Evolutionary conservation across 2,329 filamentous ascomycete genomes (phyloP).

Genomic region (Botrytis deweyae): DNA sequence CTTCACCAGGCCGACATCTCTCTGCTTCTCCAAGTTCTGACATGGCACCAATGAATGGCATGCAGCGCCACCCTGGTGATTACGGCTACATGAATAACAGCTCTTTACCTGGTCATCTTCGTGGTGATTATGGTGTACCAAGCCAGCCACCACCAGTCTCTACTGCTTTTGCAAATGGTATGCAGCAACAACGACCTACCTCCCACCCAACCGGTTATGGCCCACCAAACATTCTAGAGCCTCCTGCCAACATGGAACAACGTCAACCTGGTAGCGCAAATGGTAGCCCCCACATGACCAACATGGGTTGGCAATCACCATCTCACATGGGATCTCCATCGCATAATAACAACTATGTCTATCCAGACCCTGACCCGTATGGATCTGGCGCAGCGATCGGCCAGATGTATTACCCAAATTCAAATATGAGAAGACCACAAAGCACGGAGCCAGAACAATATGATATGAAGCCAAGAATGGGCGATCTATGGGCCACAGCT

Average conservation of each 20-base stretch:
- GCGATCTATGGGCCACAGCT: constrained; percentile 53
- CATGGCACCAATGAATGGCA: constrained; percentile 65
- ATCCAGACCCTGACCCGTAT: constrained; percentile 78
- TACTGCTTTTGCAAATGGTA: constrained; percentile 54
- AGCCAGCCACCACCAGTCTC: constrained; percentile 62
- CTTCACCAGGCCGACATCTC: constrained; percentile 75
- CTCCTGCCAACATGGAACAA: constrained; percentile 69
- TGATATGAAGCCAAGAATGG: constrained; percentile 58
- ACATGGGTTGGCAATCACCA: constrained; percentile 79
- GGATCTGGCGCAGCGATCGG: constrained; percentile 56
- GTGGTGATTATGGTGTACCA: constrained; percentile 53
- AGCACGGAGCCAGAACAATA: constrained; percentile 72
- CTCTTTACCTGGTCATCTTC: constrained; percentile 78
- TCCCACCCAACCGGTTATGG: constrained; percentile 83
- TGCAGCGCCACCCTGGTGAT: constrained; percentile 54
- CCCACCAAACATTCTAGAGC: constrained; percentile 70
- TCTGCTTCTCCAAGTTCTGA: constrained; percentile 80
- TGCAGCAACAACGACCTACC: constrained; percentile 60
- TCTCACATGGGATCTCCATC: constrained; percentile 65
- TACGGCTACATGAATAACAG: constrained; percentile 77
- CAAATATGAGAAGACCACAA: constrained; percentile 68
- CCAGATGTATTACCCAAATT: constrained; percentile 71
- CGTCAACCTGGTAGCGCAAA: constrained; percentile 69
- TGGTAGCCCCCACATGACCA: constrained; percentile 80
- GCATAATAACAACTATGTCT: constrained; percentile 66